Evolutionary conservation across 257 asterid species (phyloP), one percentile per base, ranked within the genome.

Genomic region (Solanum paucissectum): DNA sequence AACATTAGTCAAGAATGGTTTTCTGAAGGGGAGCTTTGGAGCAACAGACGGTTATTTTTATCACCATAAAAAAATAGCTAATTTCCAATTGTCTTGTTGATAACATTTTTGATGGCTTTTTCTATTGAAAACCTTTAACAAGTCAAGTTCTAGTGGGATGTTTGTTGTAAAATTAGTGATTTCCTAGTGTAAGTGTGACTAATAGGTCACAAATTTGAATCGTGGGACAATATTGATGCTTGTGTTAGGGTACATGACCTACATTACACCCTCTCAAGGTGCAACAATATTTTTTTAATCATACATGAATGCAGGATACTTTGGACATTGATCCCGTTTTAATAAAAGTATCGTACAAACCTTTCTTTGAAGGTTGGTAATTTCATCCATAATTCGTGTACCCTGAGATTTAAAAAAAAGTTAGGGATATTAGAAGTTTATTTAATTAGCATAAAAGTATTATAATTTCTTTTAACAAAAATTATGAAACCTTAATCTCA

Each of bases 341-440:
- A 34, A 5, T 34, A 3, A 72, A 72, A 36, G 6, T 3, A 20
- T 2, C 11, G 8, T 44, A 79, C 89, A 14, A 75, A 91, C 93
- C 92, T 91, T 90, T 75, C 86, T 86, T 82, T 89, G 90, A 75
- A 91, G 93, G 55, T 62, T 73, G 62, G 83, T 82, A 46, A 91
- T 91, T 87, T 90, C 92, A 13, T 71, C 79, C 90, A 84, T 71
- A 86, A 90, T 83, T 64, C 90, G 79, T 33, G 88, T 88, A 33
- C 90, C 87, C 93, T 91, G 86, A 66, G 23, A 86, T 18, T 0
- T 37, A 46, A 6, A 66, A 34, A 13, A 2, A 29, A 13, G 4
- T 7, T n/a, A 3, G 7, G n/a, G 7, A n/a, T 42, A 2, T 46
- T 27, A 44, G 27, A 27, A 27, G 66, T 81, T 34, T 46, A 81